Conservation (phyloP, 192 early-diverging fungal genomes). For the Coemansia sp. region DNA sequence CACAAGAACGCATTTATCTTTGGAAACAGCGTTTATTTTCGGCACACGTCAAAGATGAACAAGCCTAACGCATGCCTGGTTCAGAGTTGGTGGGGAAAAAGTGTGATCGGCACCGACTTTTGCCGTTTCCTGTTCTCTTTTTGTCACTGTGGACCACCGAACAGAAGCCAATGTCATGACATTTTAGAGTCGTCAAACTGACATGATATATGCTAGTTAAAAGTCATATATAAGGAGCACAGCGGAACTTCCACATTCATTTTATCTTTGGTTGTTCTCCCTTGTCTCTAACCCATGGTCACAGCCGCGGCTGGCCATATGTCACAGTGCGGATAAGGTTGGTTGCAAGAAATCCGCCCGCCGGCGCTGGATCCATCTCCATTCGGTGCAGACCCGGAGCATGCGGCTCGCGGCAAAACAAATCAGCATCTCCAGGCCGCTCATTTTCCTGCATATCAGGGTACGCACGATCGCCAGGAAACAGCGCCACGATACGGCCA, state of each 20-base stretch:
- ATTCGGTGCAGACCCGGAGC: slow-evolving; percentile 25
- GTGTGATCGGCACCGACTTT: no score
- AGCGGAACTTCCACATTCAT: neutral
- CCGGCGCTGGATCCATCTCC: slow-evolving; percentile 17
- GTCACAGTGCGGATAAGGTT: slow-evolving; percentile 2
- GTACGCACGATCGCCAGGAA: slow-evolving; percentile 46
- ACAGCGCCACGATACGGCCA: slow-evolving; percentile 26
- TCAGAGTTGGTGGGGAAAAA: no score
- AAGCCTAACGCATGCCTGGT: no score
- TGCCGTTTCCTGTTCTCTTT: no score
- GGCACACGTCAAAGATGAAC: no score
- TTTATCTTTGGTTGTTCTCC: neutral
- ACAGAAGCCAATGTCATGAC: no score
- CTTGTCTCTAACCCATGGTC: neutral
- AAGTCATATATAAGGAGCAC: no score
- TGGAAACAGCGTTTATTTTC: no score
- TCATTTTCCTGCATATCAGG: slow-evolving; percentile 1
- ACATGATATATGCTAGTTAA: neutral
- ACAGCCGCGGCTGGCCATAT: neutral
- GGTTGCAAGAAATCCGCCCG: slow-evolving; percentile 31
- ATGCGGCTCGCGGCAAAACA: slow-evolving; percentile 5
- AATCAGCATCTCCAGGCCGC: neutral
- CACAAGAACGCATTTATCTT: no score
- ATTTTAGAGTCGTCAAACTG: neutral
- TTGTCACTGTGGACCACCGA: no score